phyloP scores from a whole-genome alignment of 768 basidiomycete species.

The Grammothele lineata region DNA sequence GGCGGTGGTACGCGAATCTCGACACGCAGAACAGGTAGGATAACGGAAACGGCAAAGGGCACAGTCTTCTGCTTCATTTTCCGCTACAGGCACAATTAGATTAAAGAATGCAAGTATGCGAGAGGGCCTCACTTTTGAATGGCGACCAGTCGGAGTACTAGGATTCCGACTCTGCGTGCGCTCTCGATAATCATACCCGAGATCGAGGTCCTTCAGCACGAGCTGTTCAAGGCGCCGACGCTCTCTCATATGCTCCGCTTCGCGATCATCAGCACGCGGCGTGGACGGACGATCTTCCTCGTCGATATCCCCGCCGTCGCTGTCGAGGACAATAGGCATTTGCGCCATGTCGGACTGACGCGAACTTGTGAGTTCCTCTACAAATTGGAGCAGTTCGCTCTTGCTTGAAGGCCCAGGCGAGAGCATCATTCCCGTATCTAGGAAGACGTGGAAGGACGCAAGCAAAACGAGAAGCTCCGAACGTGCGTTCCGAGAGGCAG shows the following conservation, averaged over 20 bases:
- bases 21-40: constrained; percentile 55
- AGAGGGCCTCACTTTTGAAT: constrained; percentile 7
- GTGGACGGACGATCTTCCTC: constrained; percentile 38
- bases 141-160: neutral
- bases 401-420: constrained; percentile 25
- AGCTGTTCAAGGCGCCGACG: constrained; percentile 45
- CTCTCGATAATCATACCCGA: constrained; percentile 42
- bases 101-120: no score
- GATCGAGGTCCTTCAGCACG: constrained; percentile 57
- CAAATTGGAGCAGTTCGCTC: constrained; percentile 40
- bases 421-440: constrained; percentile 54
- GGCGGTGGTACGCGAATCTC: constrained; percentile 69
- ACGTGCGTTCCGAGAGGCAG: neutral
- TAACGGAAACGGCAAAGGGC: constrained; percentile 29
- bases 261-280: constrained; percentile 17
- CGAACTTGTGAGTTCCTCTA: constrained; percentile 36
- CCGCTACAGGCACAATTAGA: no score
- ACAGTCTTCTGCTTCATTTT: neutral
- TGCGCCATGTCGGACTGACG: no score
- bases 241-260: constrained; percentile 26
- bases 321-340: no score
- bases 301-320: constrained; percentile 26
- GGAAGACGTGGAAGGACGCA: constrained; percentile 69
- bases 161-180: neutral
- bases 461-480: constrained; percentile 39